These are phyloP conservation scores for Cutaneotrichosporon cutaneum DNA, from an alignment of 1,284 basidiomycete species.

Conservation along the genomic window DNA sequence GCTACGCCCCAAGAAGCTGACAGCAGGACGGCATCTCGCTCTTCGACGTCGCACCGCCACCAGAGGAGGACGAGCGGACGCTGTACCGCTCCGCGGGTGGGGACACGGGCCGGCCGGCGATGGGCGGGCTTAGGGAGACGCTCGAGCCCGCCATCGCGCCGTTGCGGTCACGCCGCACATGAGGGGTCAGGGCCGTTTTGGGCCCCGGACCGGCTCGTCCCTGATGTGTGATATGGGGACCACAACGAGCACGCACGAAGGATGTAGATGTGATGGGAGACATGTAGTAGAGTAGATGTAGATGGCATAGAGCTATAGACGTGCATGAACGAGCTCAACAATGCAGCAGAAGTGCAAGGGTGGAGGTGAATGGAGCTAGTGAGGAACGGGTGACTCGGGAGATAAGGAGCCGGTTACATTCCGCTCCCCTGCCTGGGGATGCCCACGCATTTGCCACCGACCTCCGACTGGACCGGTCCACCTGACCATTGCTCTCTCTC, in stretches of 20 bases:
- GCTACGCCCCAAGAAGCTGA: conserved; percentile 10
- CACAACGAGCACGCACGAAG: too few relatives aligned
- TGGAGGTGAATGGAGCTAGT: too few relatives aligned
- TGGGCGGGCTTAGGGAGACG: conserved; percentile 37
- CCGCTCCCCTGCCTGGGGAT: background rate
- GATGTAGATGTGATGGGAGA: too few relatives aligned
- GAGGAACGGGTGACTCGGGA: background rate
- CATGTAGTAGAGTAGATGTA: background rate
- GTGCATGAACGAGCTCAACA: too few relatives aligned
- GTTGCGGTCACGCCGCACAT: conserved; percentile 5
- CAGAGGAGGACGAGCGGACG: conserved; percentile 35
- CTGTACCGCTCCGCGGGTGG: conserved; percentile 34
- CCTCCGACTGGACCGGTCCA: too few relatives aligned
- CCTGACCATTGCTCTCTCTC: too few relatives aligned
- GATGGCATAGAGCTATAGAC: background rate
- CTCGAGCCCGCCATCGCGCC: conserved; percentile 30
- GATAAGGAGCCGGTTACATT: conserved; percentile 1
- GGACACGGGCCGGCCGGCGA: conserved; percentile 33
- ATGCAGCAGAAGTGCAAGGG: too few relatives aligned
- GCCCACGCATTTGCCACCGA: background rate
- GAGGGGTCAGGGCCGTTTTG: background rate
- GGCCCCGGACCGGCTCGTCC: background rate
- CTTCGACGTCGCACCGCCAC: conserved; percentile 38
- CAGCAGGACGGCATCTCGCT: conserved; percentile 41
- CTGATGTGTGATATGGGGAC: too few relatives aligned